Evolutionary conservation across 192 early-diverging fungal species (phyloP).

Genomic region (Obelidium mucronatum): DNA sequence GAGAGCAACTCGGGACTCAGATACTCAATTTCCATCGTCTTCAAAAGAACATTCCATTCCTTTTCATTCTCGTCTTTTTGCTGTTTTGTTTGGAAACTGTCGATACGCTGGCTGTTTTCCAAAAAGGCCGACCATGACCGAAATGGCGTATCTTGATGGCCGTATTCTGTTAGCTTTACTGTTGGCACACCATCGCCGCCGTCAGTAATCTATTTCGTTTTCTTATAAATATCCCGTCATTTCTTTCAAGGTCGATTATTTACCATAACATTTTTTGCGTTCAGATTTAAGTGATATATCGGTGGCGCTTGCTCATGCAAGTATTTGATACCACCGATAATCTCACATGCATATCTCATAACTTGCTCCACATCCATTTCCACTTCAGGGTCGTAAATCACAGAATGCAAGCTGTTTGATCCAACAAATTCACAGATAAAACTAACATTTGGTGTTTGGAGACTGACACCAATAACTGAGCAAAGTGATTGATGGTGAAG

Average conservation of each 20-base stretch:
- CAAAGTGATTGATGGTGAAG: conserved; percentile 43
- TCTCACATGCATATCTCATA: conserved; percentile 15
- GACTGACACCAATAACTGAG: conserved; percentile 46
- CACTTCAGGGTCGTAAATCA: conserved; percentile 48
- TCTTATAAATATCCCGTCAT: neutral
- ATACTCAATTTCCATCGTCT: neutral
- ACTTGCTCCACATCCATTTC: conserved; percentile 47
- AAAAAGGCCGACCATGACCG: neutral
- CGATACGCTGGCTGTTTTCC: too few relatives aligned
- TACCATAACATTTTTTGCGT: conserved; percentile 54
- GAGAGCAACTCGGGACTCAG: conserved; percentile 1
- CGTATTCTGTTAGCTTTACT: conserved; percentile 51
- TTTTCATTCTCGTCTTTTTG: neutral
- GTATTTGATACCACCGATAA: conserved; percentile 38
- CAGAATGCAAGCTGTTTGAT: conserved; percentile 33
- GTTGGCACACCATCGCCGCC: too few relatives aligned
- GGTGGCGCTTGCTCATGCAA: conserved; percentile 52
- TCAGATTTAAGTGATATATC: conserved; percentile 52
- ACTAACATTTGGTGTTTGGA: conserved; percentile 46
- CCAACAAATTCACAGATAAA: conserved; percentile 45
- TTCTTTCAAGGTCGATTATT: neutral
- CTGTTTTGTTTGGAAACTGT: neutral
- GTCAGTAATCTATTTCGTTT: conserved; percentile 37
- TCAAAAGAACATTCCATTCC: neutral
- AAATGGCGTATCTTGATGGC: conserved; percentile 33